These are phyloP conservation scores for Saccharomycopsis fermentans DNA, from an alignment of 805 yeast species.

Conservation along the genomic window DNA sequence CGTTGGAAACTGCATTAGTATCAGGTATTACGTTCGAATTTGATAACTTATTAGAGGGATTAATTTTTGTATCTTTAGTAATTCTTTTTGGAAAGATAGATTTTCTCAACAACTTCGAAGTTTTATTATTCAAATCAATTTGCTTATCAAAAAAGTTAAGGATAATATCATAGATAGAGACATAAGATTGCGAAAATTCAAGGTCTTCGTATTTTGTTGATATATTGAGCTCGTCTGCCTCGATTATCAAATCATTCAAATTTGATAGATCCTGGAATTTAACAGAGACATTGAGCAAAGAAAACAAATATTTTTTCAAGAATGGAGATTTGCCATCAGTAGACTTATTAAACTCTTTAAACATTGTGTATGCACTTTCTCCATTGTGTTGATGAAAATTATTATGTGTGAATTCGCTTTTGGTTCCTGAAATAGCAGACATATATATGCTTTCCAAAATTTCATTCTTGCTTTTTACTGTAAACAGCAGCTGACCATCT, in stretches of 20 bases:
- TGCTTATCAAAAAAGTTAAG: constrained; percentile 2
- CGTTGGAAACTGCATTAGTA: not conserved
- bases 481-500: not conserved
- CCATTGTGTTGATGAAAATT: not conserved
- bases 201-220: constrained; percentile 31
- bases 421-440: constrained; percentile 12
- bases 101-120: not conserved
- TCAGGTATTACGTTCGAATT: not conserved
- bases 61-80: not conserved
- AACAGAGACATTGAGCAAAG: not conserved
- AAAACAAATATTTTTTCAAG: constrained; percentile 4
- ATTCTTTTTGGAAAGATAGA: not conserved
- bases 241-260: constrained; percentile 29
- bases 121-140: not conserved
- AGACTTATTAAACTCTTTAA: not conserved
- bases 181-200: not conserved
- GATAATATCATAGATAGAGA: constrained; percentile 8
- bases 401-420: not conserved
- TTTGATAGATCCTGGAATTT: constrained; percentile 20
- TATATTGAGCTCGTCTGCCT: constrained; percentile 31
- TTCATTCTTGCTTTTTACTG: not conserved
- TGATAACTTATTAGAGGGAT: not conserved
- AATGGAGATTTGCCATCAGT: not conserved
- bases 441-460: constrained; percentile 14
- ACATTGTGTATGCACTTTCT: not conserved